Percentiles rank a stretch among this genome's conserved stretches.
Evolutionary conservation across 1,284 basidiomycete species (phyloP).

Genomic region (Ceratobasidium sp.): DNA sequence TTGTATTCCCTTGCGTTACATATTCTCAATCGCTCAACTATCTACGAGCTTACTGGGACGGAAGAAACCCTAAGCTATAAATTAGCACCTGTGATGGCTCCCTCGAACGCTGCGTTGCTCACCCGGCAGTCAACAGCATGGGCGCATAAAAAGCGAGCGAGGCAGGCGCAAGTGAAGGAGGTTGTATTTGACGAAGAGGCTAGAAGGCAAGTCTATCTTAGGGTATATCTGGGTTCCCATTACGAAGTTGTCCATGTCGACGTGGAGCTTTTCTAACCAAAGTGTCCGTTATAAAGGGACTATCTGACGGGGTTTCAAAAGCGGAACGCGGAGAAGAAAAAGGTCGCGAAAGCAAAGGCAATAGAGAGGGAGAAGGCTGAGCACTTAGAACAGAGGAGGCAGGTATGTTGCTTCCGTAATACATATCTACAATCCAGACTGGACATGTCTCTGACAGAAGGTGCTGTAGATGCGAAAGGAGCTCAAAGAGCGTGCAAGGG

Average conservation of each 20-base stretch:
- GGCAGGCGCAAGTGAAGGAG: conserved; percentile 72
- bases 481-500: conserved; percentile 75
- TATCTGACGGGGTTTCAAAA: conserved; percentile 91
- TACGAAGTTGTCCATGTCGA: conserved; percentile 7
- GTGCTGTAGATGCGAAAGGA: conserved; percentile 69
- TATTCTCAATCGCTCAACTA: too few relatives aligned
- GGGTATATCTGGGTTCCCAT: not conserved
- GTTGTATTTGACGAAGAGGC: conserved; percentile 83
- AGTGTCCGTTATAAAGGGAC: conserved; percentile 64
- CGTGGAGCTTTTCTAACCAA: conserved; percentile 43
- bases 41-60: not conserved
- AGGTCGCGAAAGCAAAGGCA: conserved; percentile 76
- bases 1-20: not conserved
- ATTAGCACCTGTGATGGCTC: conserved; percentile 48
- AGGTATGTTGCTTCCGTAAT: conserved; percentile 63
- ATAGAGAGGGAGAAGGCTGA: conserved; percentile 76
- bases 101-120: conserved; percentile 68
- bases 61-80: not conserved
- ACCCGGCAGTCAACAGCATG: conserved; percentile 71
- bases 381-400: conserved; percentile 73
- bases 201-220: conserved; percentile 66
- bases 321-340: conserved; percentile 81
- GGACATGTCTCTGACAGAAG: conserved; percentile 32
- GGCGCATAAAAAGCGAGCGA: conserved; percentile 72
- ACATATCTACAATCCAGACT: not conserved